Conservation (phyloP, 306 rosid genomes). For the Senna tora region DNA sequence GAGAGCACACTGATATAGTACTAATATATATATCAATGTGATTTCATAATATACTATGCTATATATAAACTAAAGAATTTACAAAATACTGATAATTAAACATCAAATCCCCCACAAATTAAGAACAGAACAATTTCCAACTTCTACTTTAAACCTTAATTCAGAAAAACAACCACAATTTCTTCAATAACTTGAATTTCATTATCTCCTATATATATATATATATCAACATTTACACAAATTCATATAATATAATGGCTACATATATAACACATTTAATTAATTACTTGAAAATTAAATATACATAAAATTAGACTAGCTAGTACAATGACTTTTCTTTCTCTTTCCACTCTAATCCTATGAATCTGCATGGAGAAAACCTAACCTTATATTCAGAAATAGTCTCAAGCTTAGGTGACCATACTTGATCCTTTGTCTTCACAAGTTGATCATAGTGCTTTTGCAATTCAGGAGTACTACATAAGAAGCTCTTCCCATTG, state of each 20-base stretch:
- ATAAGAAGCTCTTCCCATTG: conserved; percentile 39
- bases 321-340: conserved; percentile 40
- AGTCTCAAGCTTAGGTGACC: conserved; percentile 89
- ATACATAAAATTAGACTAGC: background rate
- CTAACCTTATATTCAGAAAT: conserved; percentile 70
- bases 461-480: conserved; percentile 86
- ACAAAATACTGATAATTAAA: too few relatives aligned
- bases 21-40: background rate
- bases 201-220: too few relatives aligned
- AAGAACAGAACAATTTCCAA: too few relatives aligned
- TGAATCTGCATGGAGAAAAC: conserved; percentile 59
- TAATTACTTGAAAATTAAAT: too few relatives aligned
- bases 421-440: conserved; percentile 64
- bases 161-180: too few relatives aligned
- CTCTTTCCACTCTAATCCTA: conserved; percentile 63
- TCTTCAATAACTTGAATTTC: too few relatives aligned
- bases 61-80: background rate
- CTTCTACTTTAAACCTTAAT: too few relatives aligned
- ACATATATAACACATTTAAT: too few relatives aligned
- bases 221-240: too few relatives aligned
- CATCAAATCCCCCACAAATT: too few relatives aligned
- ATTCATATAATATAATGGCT: too few relatives aligned
- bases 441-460: conserved; percentile 80
- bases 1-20: too few relatives aligned
- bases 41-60: background rate